A percentile compares a stretch with the other conserved stretches of the same genome.
phyloP scores from a whole-genome alignment of 2,329 filamentous ascomycete species.

The Trichoderma asperellum region DNA sequence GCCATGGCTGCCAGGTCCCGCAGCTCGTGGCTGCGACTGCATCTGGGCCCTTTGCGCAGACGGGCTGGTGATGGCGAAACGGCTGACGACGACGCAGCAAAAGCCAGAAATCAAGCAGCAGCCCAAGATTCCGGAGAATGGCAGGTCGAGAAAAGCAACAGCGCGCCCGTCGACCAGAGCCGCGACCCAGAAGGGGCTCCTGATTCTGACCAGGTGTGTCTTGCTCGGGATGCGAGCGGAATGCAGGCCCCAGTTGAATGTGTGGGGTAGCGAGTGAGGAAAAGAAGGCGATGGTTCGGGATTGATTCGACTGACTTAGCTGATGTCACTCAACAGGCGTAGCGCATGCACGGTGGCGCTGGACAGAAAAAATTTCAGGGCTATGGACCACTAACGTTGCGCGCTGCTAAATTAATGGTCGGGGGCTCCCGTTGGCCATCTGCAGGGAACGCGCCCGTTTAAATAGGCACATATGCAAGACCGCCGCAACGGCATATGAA shows the following conservation, averaged over 20 bases:
- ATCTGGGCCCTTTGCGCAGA: conserved; percentile 39
- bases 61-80: background rate
- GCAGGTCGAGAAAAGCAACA: background rate
- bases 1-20: conserved; percentile 50
- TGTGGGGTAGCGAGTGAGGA: conserved; percentile 23
- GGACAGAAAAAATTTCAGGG: background rate
- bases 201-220: conserved; percentile 7
- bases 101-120: background rate
- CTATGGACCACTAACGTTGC: background rate
- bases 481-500: background rate
- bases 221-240: conserved; percentile 12
- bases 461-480: background rate
- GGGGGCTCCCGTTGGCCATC: background rate
- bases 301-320: conserved; percentile 12
- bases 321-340: conserved; percentile 24
- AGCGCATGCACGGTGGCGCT: conserved; percentile 11
- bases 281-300: conserved; percentile 22
- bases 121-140: background rate
- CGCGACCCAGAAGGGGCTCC: conserved; percentile 13
- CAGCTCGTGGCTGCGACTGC: conserved; percentile 39
- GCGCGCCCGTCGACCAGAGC: background rate
- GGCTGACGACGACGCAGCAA: background rate
- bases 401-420: background rate
- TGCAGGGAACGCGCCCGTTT: background rate
- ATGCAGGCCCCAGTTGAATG: conserved; percentile 11